These are phyloP conservation scores for Barnettozyma californica DNA, from an alignment of 805 yeast genomes.

Conservation along the genomic window DNA sequence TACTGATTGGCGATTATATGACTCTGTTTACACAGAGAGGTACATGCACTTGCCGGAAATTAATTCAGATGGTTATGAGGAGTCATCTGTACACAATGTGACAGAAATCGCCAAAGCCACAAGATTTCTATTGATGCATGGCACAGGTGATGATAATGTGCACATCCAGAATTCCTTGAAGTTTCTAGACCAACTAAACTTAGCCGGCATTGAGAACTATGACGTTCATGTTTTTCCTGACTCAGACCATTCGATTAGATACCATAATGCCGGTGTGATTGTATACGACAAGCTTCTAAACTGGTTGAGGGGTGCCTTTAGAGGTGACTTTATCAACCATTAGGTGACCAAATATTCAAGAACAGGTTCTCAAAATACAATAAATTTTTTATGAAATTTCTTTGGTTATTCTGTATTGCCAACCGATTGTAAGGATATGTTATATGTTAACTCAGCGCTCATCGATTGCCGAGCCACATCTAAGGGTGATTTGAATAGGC, in stretches of 20 bases:
- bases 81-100: slow-evolving; percentile 51
- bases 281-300: slow-evolving; percentile 60
- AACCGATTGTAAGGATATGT: too few relatives aligned
- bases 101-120: slow-evolving; percentile 48
- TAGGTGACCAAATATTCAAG: background rate
- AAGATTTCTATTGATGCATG: slow-evolving; percentile 87
- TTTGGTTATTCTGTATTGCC: too few relatives aligned
- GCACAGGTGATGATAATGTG: slow-evolving; percentile 96
- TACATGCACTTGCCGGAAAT: slow-evolving; percentile 82
- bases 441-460: too few relatives aligned
- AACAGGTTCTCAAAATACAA: too few relatives aligned
- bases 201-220: slow-evolving; percentile 74
- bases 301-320: slow-evolving; percentile 63
- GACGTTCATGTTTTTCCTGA: slow-evolving; percentile 80
- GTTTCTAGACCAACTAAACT: slow-evolving; percentile 68
- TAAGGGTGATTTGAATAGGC: too few relatives aligned
- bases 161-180: slow-evolving; percentile 86
- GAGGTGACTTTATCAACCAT: slow-evolving; percentile 31
- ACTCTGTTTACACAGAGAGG: slow-evolving; percentile 90
- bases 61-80: slow-evolving; percentile 58
- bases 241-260: slow-evolving; percentile 66
- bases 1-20: slow-evolving; percentile 89
- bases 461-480: too few relatives aligned
- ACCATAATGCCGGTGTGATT: slow-evolving; percentile 67
- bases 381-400: too few relatives aligned